Evolutionary conservation across 495 filamentous ascomycete genomes (phyloP), one percentile per base, ranked within the genome.

Genomic region (Aspergillus kassunensis): DNA sequence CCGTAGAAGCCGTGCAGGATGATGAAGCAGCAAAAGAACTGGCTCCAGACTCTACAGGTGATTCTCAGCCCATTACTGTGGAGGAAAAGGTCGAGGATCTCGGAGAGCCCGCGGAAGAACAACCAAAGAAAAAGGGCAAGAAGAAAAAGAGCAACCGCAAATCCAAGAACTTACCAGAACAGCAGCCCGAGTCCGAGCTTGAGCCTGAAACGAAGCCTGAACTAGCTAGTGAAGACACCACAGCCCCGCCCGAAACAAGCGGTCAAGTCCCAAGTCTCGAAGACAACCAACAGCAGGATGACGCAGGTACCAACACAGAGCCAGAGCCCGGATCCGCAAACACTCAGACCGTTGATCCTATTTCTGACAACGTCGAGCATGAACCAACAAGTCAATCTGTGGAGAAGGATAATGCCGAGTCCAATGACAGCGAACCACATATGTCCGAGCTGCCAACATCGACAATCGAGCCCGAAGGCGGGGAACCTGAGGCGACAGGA

Each of bases 101-200:
- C 8, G 57, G 64, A 34, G 51, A 59, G n/a, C 8, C 31, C 13
- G 39, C 25, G 2, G 57, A 54, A 25, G 53, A 42, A 1, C 58
- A 57, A 27, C 31, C 60, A 37, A 63, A 60, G 35, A 63, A 58
- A 58, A 70, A 67, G 48, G 53, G 60, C 27, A 67, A 70, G 49
- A 68, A 67, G 31, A 9, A 9, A 4, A 67, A 69, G 58, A 69
- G 69, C 41, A 69, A 69, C 30, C 60, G 61, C 46, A 63, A 69
- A 25, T 70, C 63, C 31, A 34, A 50, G 44, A 25, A 44, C 9
- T 53, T 58, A n/a, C 60, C 65, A 10, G 66, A 63, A 12, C n/a
- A 33, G n/a, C 50, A 60, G 37, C 43, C 55, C 50, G 60, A 62
- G 27, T n/a, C 44, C 7, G 27, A 16, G 34, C 34, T 34, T 37